These are phyloP conservation scores for Plantago lanceolata DNA, from an alignment of 305 asterid species.

Conservation along the genomic window DNA sequence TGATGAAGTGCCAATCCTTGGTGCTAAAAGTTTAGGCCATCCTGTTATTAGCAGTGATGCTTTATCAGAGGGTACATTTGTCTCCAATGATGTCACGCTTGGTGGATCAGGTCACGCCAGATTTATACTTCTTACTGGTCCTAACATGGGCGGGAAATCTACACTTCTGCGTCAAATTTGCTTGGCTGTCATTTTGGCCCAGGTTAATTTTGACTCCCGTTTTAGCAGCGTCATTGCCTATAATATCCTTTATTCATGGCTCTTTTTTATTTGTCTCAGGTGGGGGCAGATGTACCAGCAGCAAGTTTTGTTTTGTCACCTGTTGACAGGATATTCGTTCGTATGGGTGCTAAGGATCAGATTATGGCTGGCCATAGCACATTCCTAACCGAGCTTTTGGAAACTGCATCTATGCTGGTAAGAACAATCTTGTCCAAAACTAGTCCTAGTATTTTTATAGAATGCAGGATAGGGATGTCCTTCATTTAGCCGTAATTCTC, in stretches of 20 bases:
- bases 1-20: slow-evolving; percentile 56
- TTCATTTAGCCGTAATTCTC: slow-evolving; percentile 14
- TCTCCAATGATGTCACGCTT: slow-evolving; percentile 73
- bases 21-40: slow-evolving; percentile 80
- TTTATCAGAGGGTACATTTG: slow-evolving; percentile 74
- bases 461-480: slow-evolving; percentile 5
- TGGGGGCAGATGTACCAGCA: slow-evolving; percentile 97
- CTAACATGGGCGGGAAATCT: slow-evolving; percentile 99
- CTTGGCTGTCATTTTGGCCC: slow-evolving; percentile 90
- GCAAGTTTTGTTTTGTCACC: slow-evolving; percentile 68
- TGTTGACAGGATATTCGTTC: slow-evolving; percentile 81
- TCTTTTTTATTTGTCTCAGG: slow-evolving; percentile 41
- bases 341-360: slow-evolving; percentile 99
- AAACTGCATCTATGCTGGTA: slow-evolving; percentile 98
- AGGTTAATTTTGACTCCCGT: slow-evolving; percentile 44
- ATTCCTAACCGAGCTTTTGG: slow-evolving; percentile 86
- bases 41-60: slow-evolving; percentile 77
- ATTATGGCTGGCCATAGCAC: slow-evolving; percentile 97
- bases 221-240: slow-evolving; percentile 1
- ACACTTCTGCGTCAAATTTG: slow-evolving; percentile 95
- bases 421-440: slow-evolving; percentile 10
- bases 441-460: slow-evolving; percentile 2
- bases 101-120: slow-evolving; percentile 71
- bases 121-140: slow-evolving; percentile 91
- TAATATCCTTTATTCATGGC: slow-evolving; percentile 23